These are phyloP conservation scores for Aspergillus persii DNA, from an alignment of 2,329 filamentous ascomycete genomes.

Conservation along the genomic window DNA sequence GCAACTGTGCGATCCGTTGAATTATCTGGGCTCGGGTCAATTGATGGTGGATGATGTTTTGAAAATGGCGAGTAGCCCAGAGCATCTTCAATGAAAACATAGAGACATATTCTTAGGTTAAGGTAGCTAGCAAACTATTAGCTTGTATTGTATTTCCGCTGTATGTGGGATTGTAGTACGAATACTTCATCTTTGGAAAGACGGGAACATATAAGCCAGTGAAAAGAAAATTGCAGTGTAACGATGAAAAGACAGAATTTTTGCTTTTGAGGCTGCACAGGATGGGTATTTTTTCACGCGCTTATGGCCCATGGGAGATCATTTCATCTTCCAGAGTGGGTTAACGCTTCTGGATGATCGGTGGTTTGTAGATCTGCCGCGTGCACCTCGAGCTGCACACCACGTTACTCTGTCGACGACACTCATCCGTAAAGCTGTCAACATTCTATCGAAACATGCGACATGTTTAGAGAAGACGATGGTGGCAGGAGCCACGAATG, in stretches of 20 bases:
- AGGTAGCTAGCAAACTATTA: too few relatives aligned
- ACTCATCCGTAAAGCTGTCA: neutral
- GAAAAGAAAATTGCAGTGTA: too few relatives aligned
- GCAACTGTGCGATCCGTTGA: constrained; percentile 55
- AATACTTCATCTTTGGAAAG: too few relatives aligned
- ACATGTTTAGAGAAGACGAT: neutral
- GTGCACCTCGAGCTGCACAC: neutral
- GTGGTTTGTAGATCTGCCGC: neutral
- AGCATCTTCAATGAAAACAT: neutral
- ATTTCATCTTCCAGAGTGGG: neutral
- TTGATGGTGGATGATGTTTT: constrained; percentile 33
- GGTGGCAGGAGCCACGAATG: neutral
- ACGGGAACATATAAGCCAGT: too few relatives aligned
- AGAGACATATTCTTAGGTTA: too few relatives aligned
- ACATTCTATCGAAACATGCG: neutral
- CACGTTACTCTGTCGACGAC: neutral
- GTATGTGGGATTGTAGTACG: too few relatives aligned
- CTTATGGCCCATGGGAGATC: neutral
- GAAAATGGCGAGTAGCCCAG: neutral
- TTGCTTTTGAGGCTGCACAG: neutral
- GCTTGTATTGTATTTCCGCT: too few relatives aligned
- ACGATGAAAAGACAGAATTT: too few relatives aligned
- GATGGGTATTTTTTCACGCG: neutral
- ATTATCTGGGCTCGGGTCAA: constrained; percentile 40
- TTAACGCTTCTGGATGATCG: neutral